Conservation (phyloP, 768 basidiomycete species). For the Lentinula lateritia region DNA sequence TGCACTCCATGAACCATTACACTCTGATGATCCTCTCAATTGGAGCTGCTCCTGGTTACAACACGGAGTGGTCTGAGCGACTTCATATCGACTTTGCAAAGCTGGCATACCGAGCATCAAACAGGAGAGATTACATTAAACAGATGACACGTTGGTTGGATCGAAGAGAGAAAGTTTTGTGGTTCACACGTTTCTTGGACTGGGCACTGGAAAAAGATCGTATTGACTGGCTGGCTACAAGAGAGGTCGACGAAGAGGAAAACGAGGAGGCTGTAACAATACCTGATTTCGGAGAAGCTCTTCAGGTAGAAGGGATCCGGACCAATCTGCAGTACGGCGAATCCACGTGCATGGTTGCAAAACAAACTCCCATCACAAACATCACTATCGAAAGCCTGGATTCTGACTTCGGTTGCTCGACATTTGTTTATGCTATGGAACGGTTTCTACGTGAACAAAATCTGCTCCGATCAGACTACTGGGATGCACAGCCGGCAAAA, state of each 20-base stretch:
- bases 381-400: not conserved
- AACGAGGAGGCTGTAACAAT: not conserved
- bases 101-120: constrained; percentile 24
- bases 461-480: not conserved
- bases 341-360: not conserved
- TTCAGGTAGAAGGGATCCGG: not conserved
- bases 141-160: constrained; percentile 26
- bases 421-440: not conserved
- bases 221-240: not conserved
- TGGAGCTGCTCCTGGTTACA: constrained; percentile 9
- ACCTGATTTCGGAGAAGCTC: not conserved
- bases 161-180: constrained; percentile 13
- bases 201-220: not conserved
- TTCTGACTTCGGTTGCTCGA: not conserved
- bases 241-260: not conserved
- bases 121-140: constrained; percentile 18
- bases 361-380: not conserved
- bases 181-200: not conserved
- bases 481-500: not conserved
- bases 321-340: not conserved
- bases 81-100: constrained; percentile 12
- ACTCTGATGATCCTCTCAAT: no score
- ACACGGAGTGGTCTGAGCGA: constrained; percentile 23
- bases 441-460: not conserved
- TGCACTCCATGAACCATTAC: constrained; percentile 17